phyloP scores from a whole-genome alignment of 257 asterid species.

The Solanum phureja region DNA sequence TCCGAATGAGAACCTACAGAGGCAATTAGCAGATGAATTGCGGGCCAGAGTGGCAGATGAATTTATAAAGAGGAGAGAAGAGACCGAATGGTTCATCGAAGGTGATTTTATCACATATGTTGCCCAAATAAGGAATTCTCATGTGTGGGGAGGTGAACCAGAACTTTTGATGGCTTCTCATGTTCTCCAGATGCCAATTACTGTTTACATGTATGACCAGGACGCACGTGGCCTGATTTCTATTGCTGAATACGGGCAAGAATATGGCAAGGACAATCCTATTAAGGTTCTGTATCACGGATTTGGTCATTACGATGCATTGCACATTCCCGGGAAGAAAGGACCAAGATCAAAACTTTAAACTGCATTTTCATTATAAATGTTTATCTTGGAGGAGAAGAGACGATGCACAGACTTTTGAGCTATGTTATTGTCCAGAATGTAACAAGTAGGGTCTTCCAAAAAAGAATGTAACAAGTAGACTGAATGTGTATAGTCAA shows the following conservation, averaged over 20 bases:
- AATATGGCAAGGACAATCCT: slow-evolving; percentile 68
- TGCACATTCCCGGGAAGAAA: slow-evolving; percentile 40
- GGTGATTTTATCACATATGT: slow-evolving; percentile 83
- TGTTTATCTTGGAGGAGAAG: background rate
- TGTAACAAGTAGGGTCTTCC: background rate
- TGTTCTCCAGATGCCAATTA: slow-evolving; percentile 76
- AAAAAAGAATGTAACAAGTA: background rate
- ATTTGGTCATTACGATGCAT: slow-evolving; percentile 85
- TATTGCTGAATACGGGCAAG: slow-evolving; percentile 91
- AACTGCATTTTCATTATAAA: background rate
- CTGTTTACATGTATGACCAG: slow-evolving; percentile 68
- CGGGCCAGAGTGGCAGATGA: slow-evolving; percentile 82
- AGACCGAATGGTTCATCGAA: slow-evolving; percentile 88
- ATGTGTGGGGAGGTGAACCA: slow-evolving; percentile 99
- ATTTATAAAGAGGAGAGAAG: slow-evolving; percentile 68
- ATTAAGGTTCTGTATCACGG: slow-evolving; percentile 78
- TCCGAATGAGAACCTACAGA: slow-evolving; percentile 61
- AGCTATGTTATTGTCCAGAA: background rate
- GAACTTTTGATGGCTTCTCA: slow-evolving; percentile 94
- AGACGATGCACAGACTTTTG: background rate
- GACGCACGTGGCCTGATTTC: slow-evolving; percentile 72
- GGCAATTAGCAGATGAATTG: slow-evolving; percentile 78
- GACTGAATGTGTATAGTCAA: background rate
- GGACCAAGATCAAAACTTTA: slow-evolving; percentile 57
- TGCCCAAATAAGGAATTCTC: slow-evolving; percentile 65